Evolutionary conservation across 257 asterid genomes (phyloP).

Genomic region (Penstemon newberryi): DNA sequence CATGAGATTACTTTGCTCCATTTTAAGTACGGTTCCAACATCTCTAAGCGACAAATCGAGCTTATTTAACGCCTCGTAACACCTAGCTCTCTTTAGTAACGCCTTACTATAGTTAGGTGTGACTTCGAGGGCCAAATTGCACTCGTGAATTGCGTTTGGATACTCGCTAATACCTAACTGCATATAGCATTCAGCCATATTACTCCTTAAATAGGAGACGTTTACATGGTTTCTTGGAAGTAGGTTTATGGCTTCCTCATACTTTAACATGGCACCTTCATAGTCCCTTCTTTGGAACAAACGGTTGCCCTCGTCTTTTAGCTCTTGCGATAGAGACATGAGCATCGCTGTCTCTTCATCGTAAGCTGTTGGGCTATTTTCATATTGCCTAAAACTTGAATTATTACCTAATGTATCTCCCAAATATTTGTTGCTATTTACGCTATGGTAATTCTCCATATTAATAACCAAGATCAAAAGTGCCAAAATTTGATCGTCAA

Average conservation of each 20-base stretch:
- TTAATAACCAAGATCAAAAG: slow-evolving; percentile 35
- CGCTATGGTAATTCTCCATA: slow-evolving; percentile 64
- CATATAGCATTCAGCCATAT: slow-evolving; percentile 85
- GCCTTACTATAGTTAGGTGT: slow-evolving; percentile 85
- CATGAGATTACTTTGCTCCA: slow-evolving; percentile 80
- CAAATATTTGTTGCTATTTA: slow-evolving; percentile 38
- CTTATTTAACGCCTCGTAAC: slow-evolving; percentile 81
- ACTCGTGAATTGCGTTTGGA: slow-evolving; percentile 79
- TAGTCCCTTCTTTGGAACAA: slow-evolving; percentile 68
- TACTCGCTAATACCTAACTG: slow-evolving; percentile 77
- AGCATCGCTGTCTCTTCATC: slow-evolving; percentile 66
- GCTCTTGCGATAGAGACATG: slow-evolving; percentile 61
- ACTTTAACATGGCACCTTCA: slow-evolving; percentile 74
- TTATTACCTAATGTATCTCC: slow-evolving; percentile 51
- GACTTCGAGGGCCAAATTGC: slow-evolving; percentile 87
- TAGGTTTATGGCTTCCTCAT: slow-evolving; percentile 72
- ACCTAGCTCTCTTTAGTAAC: slow-evolving; percentile 80
- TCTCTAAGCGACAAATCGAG: slow-evolving; percentile 73
- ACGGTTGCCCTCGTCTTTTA: slow-evolving; percentile 75
- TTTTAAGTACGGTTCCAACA: slow-evolving; percentile 55
- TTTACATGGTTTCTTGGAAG: slow-evolving; percentile 81
- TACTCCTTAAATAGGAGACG: slow-evolving; percentile 70
- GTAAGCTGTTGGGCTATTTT: slow-evolving; percentile 41
- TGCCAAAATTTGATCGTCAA: slow-evolving; percentile 24
- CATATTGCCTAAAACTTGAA: slow-evolving; percentile 37